Percentiles rank a stretch among this genome's conserved stretches.
Evolutionary conservation across 2,329 filamentous ascomycete species (phyloP).

Genomic region (Diaporthe longicolla): DNA sequence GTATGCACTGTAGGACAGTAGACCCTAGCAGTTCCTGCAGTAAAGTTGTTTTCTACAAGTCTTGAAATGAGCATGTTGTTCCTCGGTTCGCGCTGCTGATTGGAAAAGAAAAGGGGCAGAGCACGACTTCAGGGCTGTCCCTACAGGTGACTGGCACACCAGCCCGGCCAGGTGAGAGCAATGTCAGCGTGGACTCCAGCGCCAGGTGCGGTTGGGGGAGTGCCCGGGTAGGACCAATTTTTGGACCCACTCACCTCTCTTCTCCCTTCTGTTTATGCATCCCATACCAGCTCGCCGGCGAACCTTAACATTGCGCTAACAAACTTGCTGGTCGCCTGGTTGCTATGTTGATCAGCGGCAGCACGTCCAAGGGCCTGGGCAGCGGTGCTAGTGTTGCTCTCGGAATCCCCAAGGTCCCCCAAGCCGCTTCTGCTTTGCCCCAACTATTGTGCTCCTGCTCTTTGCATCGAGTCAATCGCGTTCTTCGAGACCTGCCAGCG

Average conservation of each 20-base stretch:
- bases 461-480: slow-evolving; percentile 29
- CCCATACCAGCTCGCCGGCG: slow-evolving; percentile 5
- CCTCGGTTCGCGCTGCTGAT: background rate
- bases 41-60: background rate
- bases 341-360: slow-evolving; percentile 3
- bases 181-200: slow-evolving; percentile 31
- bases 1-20: background rate
- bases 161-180: background rate
- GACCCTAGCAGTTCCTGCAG: slow-evolving; percentile 5
- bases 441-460: background rate
- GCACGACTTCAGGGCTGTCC: background rate
- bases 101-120: slow-evolving; percentile 29
- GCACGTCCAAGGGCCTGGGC: slow-evolving; percentile 1
- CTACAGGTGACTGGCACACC: background rate
- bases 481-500: slow-evolving; percentile 34
- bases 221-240: too few relatives aligned
- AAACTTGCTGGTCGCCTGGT: background rate
- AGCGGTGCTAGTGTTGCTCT: background rate
- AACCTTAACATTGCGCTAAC: slow-evolving; percentile 14
- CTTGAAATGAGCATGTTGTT: background rate
- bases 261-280: slow-evolving; percentile 17
- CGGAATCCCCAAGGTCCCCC: slow-evolving; percentile 26
- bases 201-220: too few relatives aligned
- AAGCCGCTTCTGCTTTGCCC: slow-evolving; percentile 24
- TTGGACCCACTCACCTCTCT: slow-evolving; percentile 9